Conservation (phyloP, 2,329 filamentous ascomycete genomes). For the Colletotrichum graminicola region DNA sequence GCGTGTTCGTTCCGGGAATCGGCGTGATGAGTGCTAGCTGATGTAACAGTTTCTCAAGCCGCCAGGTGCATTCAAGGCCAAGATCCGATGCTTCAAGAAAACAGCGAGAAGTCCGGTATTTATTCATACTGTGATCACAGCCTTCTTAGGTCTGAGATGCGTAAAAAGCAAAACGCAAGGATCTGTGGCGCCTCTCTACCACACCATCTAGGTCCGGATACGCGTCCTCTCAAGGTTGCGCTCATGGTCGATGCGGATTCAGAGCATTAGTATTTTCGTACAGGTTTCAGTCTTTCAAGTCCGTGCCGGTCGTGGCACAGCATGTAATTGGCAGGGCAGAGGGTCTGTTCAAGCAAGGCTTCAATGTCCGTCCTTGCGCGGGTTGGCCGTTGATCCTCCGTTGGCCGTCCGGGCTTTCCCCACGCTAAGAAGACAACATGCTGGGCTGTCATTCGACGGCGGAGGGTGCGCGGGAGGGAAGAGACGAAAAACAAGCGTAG, state of each 20-base stretch:
- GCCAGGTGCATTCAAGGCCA: not conserved
- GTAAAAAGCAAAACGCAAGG: conserved; percentile 14
- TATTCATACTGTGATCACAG: conserved; percentile 15
- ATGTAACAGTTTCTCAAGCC: not conserved
- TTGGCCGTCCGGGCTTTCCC: conserved; percentile 40
- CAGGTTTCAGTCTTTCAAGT: conserved; percentile 37
- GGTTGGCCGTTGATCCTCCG: conserved; percentile 27
- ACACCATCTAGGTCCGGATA: conserved; percentile 15
- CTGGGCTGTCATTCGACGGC: conserved; percentile 25
- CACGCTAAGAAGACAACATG: conserved; percentile 23
- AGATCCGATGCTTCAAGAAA: not conserved
- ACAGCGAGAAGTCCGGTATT: conserved; percentile 15
- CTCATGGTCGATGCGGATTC: conserved; percentile 15
- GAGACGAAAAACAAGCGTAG: conserved; percentile 13
- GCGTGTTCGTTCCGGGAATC: not conserved
- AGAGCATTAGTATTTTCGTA: conserved; percentile 27
- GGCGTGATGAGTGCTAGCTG: not conserved
- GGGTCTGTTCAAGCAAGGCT: conserved; percentile 13
- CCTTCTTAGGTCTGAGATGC: conserved; percentile 22
- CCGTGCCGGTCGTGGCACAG: conserved; percentile 36
- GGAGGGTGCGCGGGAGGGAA: conserved; percentile 11
- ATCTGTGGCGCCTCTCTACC: not conserved
- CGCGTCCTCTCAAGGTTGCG: conserved; percentile 15
- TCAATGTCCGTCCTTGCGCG: conserved; percentile 21
- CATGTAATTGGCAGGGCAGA: conserved; percentile 25